Evolutionary conservation across 306 rosid genomes (phyloP).

Genomic region (Ceratonia siliqua): DNA sequence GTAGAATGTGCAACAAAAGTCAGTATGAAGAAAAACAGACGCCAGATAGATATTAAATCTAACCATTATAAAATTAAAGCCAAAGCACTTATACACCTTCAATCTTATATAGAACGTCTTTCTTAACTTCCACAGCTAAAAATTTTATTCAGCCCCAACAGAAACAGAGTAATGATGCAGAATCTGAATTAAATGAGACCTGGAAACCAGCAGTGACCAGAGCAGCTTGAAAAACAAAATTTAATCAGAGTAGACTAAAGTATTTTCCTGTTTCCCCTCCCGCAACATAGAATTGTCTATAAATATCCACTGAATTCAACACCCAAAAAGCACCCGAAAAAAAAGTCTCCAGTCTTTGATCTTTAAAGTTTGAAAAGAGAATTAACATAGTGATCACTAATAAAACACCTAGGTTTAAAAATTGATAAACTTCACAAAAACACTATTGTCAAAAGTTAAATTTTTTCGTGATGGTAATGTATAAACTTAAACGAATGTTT

Average conservation of each 20-base stretch:
- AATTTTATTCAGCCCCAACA: neutral
- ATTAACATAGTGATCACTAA: too few species aligned
- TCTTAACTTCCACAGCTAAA: neutral
- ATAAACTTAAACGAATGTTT: too few species aligned
- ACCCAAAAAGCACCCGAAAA: too few species aligned
- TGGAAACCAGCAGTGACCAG: neutral
- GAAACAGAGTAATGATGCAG: neutral
- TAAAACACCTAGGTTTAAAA: too few species aligned
- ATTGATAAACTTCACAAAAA: too few species aligned
- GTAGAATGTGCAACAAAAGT: slow-evolving; percentile 5
- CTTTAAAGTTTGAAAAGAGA: too few species aligned
- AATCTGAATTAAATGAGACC: neutral
- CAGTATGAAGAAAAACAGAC: neutral
- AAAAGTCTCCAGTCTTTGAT: too few species aligned
- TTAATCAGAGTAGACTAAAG: neutral
- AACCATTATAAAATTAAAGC: neutral
- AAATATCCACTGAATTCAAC: too few species aligned
- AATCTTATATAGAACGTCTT: neutral
- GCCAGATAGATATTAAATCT: neutral
- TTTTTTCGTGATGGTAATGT: too few species aligned
- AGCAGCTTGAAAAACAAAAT: neutral
- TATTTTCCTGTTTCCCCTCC: neutral
- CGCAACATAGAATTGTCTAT: neutral
- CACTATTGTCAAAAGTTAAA: too few species aligned
- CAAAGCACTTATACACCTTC: neutral